Evolutionary conservation across 345 rosid genomes (phyloP).

Genomic region (Melastoma malabathricum): DNA sequence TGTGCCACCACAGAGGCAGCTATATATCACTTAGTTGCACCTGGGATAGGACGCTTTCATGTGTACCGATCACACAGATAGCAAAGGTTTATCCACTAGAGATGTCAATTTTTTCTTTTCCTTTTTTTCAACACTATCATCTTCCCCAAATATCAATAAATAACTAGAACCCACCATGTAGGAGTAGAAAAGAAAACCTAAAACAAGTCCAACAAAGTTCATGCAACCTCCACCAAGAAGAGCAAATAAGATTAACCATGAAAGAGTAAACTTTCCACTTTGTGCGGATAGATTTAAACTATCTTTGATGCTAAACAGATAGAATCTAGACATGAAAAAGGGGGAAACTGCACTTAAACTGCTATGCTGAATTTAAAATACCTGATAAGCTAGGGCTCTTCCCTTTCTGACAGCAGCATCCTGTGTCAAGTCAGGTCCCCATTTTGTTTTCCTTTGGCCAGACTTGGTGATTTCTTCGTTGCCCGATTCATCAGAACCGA

Average conservation of each 20-base stretch:
- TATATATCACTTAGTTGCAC: slow-evolving; percentile 54
- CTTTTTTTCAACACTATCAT: slow-evolving; percentile 23
- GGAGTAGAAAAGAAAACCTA: no score
- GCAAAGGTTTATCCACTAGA: slow-evolving; percentile 24
- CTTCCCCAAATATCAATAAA: neutral
- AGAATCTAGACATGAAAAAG: no score
- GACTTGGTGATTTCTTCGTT: slow-evolving; percentile 28
- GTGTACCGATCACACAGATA: slow-evolving; percentile 34
- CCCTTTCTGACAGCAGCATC: slow-evolving; percentile 49
- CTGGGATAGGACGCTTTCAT: slow-evolving; percentile 57
- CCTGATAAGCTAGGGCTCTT: slow-evolving; percentile 80
- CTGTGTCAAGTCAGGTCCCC: slow-evolving; percentile 69
- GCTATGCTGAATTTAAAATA: slow-evolving; percentile 9
- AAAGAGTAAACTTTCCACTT: no score
- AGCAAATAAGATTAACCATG: no score
- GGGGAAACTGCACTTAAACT: no score
- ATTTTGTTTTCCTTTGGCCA: slow-evolving; percentile 62
- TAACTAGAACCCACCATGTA: no score
- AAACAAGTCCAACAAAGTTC: no score
- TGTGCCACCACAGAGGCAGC: slow-evolving; percentile 34
- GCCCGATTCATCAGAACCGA: slow-evolving; percentile 19
- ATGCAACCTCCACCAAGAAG: no score
- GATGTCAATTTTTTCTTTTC: slow-evolving; percentile 14
- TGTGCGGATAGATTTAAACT: no score
- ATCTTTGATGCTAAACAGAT: no score